Evolutionary conservation across 176 grass and related monocot species (phyloP), one percentile per base, ranked within the genome.

Genomic region (Raddia guianensis): DNA sequence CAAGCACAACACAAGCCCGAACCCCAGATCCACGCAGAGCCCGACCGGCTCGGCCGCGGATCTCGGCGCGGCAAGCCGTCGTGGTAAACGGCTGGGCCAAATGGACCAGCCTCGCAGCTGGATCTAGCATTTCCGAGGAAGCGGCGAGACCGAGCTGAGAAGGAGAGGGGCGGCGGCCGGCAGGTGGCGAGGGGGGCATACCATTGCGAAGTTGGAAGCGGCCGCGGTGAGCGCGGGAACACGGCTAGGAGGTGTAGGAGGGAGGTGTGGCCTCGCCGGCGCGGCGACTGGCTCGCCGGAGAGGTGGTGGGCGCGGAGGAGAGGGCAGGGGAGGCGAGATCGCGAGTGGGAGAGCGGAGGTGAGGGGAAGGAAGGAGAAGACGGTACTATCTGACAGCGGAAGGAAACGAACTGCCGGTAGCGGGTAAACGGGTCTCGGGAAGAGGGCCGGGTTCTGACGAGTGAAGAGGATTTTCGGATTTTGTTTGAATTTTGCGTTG

Each of bases 81-180:
- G 43, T 7, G 51, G 10, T 49, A 80, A 74, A 60, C 20, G n/a
- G 3, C 3, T n/a, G 2, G 34, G 2, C 34, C 5, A 1, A 4
- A 63, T 16, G 57, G 10, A 1, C 2, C 49, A 8, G 4, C 0
- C 1, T 18, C 52, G 57, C 50, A 50, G 19, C 21, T 27, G 20
- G 84, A 86, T 86, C 76, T 86, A 74, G 50, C 84, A 49, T 80
- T 80, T 74, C 49, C n/a, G 18, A 7, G 12, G 84, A 80, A 74
- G 59, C 60, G 46, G 32, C 83, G 15, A n/a, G 20, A 65, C 33
- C 59, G 63, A 15, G 42, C 37, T 11, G 19, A 21, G 37, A 10
- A 15, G 50, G 60, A 54, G 13, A 45, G 8, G 8, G 33, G 4
- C 37, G 15, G 58, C 15, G 60, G 44, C 14, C 27, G 43, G 58